Evolutionary conservation across 768 basidiomycete species (phyloP), one percentile per base, ranked within the genome.

Genomic region (Hygrophorus pudorinus): DNA sequence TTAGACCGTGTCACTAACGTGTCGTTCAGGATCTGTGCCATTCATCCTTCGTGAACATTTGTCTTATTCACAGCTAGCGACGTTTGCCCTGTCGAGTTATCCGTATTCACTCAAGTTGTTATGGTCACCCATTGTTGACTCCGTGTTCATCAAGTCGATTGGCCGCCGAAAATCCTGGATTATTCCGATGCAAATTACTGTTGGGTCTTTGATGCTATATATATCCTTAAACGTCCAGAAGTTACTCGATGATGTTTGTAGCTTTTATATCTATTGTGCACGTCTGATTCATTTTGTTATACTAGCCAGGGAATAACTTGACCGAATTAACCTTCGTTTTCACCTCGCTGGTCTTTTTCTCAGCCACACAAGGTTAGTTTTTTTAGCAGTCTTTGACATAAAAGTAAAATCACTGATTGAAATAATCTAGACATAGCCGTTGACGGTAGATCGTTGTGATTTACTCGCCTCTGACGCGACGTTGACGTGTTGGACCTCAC

Each of bases 101-200:
- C 91, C 91, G 4, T 99, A 98, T 67, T 96, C 91, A 16, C 78
- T 99, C 56, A 99, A 99, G 66, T 64, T 99, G 48, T 62, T 98
- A 51, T 98, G 94, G 93, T 94, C 91, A 5, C 96, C 96, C 41
- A 84, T 99, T 49, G 90, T 99, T 44, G 96, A 99, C 58, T 87
- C 94, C 1, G 68, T 85, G 51, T 99, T 85, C 62, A 69, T 84
- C 55, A 65, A 78, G 30, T 81, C 78, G 33, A 52, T 93, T 49
- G 96, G 96, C n/a, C 81, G 96, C 40, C 74, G 96, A 51, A 99
- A 97, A 63, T 92, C 89, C 49, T 99, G 96, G 96, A 98, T 99
- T 53, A 83, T 98, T 49, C 96, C 96, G 35, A 96, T 99, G 74
- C 96, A 99, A 60, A 59, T 81, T 27, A 78, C 91, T 51, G 85